Evolutionary conservation across 1,139 yeast genomes (phyloP).

Genomic region (Arxiozyma bovina): DNA sequence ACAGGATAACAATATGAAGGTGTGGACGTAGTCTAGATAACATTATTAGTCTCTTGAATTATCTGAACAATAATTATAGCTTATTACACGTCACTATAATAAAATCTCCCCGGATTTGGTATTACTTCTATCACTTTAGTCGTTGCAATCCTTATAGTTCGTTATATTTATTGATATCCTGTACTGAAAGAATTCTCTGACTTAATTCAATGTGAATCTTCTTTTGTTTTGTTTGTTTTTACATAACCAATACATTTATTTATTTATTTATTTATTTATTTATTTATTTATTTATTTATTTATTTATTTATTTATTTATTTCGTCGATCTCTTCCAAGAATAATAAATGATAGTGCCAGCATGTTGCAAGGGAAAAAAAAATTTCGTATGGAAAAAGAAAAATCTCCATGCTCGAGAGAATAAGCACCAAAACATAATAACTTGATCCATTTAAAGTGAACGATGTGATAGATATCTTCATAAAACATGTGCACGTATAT

Average conservation of each 20-base stretch:
- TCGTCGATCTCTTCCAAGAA: not conserved
- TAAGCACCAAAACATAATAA: not conserved
- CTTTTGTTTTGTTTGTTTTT: no score
- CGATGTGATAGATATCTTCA: not conserved
- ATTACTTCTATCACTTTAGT: no score
- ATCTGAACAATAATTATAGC: no score
- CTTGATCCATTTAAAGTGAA: not conserved
- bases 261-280: not conserved
- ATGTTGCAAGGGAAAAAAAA: no score
- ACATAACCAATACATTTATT: not conserved
- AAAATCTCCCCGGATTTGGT: no score
- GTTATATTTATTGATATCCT: no score
- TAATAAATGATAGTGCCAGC: not conserved
- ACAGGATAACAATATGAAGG: slow-evolving; percentile 39
- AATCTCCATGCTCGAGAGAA: not conserved
- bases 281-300: not conserved
- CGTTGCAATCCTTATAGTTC: no score
- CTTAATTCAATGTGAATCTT: not conserved
- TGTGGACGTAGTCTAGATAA: slow-evolving; percentile 11
- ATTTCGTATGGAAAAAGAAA: not conserved
- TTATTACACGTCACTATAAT: no score
- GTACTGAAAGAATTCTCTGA: no score
- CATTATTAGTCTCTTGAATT: not conserved
- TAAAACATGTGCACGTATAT: not conserved
- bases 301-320: not conserved